These are phyloP conservation scores for Tilletia caries DNA, from an alignment of 1,284 basidiomycete genomes.

Conservation along the genomic window DNA sequence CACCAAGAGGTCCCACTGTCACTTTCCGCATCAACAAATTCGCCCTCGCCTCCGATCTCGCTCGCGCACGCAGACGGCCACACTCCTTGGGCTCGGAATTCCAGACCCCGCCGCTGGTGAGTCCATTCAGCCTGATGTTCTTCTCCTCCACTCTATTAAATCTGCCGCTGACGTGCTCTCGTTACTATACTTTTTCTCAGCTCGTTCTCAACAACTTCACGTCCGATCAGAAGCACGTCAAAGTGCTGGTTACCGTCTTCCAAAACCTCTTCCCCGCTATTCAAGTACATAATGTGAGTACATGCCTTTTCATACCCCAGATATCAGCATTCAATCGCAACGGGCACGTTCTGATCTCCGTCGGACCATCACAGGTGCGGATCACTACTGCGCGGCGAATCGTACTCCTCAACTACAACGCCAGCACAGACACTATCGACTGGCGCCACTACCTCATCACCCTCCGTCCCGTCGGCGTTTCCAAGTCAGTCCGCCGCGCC, in stretches of 20 bases:
- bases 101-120: slow-evolving; percentile 75
- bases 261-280: slow-evolving; percentile 84
- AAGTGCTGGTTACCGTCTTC: slow-evolving; percentile 69
- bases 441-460: slow-evolving; percentile 93
- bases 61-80: slow-evolving; percentile 66
- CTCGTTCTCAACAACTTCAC: slow-evolving; percentile 64
- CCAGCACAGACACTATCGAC: slow-evolving; percentile 80
- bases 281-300: slow-evolving; percentile 62
- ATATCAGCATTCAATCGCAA: slow-evolving; percentile 8
- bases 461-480: slow-evolving; percentile 90
- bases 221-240: slow-evolving; percentile 64
- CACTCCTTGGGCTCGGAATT: slow-evolving; percentile 75
- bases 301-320: slow-evolving; percentile 28
- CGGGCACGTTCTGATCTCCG: neutral
- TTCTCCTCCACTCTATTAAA: slow-evolving; percentile 46
- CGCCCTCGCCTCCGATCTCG: slow-evolving; percentile 78
- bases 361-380: slow-evolving; percentile 56
- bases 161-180: neutral
- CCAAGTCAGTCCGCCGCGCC: slow-evolving; percentile 81
- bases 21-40: slow-evolving; percentile 91
- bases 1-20: slow-evolving; percentile 89
- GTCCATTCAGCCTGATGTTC: neutral
- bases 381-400: slow-evolving; percentile 83
- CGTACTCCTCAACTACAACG: slow-evolving; percentile 87
- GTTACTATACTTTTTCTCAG: slow-evolving; percentile 53